These are phyloP conservation scores for Candida easanensis DNA, from an alignment of 805 yeast genomes.

Conservation along the genomic window DNA sequence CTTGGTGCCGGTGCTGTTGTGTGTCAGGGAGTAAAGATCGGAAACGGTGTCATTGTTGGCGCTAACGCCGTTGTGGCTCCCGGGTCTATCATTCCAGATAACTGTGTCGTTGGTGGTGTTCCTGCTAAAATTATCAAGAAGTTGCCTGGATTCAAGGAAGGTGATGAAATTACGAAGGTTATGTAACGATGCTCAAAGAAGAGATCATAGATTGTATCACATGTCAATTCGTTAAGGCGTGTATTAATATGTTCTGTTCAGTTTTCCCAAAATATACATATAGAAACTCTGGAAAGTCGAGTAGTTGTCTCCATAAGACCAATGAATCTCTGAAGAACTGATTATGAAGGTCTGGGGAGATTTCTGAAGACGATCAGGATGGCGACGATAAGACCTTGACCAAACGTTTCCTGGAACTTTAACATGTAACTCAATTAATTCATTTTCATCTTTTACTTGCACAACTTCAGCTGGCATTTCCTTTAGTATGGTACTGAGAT, in stretches of 20 bases:
- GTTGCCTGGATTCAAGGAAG: constrained; percentile 19
- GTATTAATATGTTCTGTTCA: no score
- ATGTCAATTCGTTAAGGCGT: no score
- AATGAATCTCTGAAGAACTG: constrained; percentile 12
- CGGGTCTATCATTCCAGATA: constrained; percentile 48
- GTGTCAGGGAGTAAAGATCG: constrained; percentile 65
- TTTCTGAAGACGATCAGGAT: constrained; percentile 5
- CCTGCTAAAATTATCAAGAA: constrained; percentile 51
- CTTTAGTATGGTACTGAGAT: not conserved
- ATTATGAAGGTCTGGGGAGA: constrained; percentile 14
- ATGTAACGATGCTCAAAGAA: constrained; percentile 5
- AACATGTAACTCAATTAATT: not conserved
- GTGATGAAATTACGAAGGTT: not conserved
- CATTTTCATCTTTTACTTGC: not conserved
- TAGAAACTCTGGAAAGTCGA: constrained; percentile 24
- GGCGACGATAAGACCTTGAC: constrained; percentile 26
- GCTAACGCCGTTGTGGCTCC: constrained; percentile 63
- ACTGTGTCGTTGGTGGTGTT: constrained; percentile 58
- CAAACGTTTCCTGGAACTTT: constrained; percentile 22
- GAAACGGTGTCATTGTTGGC: constrained; percentile 58
- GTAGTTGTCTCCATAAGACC: constrained; percentile 17
- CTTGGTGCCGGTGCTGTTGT: constrained; percentile 54
- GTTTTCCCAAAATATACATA: constrained; percentile 11
- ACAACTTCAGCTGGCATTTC: constrained; percentile 1
- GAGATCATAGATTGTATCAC: not conserved